These are phyloP conservation scores for Plectranthus barbatus DNA, from an alignment of 257 asterid genomes.

Conservation along the genomic window DNA sequence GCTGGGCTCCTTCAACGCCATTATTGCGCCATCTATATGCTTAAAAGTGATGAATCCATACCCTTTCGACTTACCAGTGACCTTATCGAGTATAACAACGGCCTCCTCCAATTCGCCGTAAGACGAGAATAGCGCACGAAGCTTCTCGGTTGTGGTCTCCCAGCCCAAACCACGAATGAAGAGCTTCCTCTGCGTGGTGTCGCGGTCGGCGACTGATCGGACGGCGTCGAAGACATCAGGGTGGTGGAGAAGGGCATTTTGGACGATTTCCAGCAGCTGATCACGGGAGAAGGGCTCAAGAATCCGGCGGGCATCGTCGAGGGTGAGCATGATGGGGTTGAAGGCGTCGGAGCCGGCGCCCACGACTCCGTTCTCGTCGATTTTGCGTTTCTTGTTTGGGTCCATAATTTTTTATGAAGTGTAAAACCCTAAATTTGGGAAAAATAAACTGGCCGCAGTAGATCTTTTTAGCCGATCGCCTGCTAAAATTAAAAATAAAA, in stretches of 20 bases:
- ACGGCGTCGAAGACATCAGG: conserved; percentile 64
- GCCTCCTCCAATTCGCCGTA: conserved; percentile 82
- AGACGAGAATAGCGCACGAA: conserved; percentile 43
- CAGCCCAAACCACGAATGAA: conserved; percentile 85
- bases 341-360: conserved; percentile 28
- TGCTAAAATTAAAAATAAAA: no score
- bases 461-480: no score
- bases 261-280: conserved; percentile 57
- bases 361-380: conserved; percentile 52
- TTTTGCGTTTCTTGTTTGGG: conserved; percentile 51
- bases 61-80: conserved; percentile 70
- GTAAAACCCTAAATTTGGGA: conserved; percentile 24
- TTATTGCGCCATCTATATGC: conserved; percentile 66
- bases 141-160: conserved; percentile 81
- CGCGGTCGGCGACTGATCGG: conserved; percentile 52
- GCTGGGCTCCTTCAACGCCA: conserved; percentile 77
- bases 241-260: conserved; percentile 53
- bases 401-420: conserved; percentile 32
- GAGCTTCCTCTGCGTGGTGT: conserved; percentile 63
- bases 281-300: conserved; percentile 60
- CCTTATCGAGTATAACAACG: conserved; percentile 64
- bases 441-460: no score
- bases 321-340: conserved; percentile 32
- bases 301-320: conserved; percentile 58
- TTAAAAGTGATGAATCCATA: conserved; percentile 71